These are phyloP conservation scores for Phialophora macrospora DNA, from an alignment of 2,329 filamentous ascomycete species.

Conservation along the genomic window DNA sequence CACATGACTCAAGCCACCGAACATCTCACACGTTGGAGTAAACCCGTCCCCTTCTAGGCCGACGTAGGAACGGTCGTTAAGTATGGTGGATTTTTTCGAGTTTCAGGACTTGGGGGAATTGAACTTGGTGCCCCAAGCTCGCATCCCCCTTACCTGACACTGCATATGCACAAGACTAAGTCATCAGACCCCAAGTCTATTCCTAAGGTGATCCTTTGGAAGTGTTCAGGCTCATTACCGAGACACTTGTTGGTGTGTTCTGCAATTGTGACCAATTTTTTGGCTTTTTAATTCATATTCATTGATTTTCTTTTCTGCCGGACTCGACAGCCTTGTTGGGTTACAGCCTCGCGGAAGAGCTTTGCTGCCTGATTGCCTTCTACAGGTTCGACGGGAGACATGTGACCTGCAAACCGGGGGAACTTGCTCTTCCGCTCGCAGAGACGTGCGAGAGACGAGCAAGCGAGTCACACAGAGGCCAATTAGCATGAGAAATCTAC, in stretches of 20 bases:
- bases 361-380: not conserved
- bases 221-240: not conserved
- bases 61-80: constrained; percentile 6
- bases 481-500: not conserved
- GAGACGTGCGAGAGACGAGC: too few species aligned
- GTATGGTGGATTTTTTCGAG: not conserved
- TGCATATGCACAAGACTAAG: constrained; percentile 8
- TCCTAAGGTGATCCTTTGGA: not conserved
- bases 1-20: not conserved
- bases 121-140: not conserved
- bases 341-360: not conserved
- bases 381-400: not conserved
- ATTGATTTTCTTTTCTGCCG: not conserved
- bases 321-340: not conserved
- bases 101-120: constrained; percentile 1
- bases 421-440: not conserved
- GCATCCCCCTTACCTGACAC: constrained; percentile 1
- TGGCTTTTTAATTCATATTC: not conserved
- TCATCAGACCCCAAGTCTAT: not conserved
- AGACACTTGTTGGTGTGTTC: not conserved
- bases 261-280: not conserved
- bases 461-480: not conserved
- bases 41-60: constrained; percentile 1
- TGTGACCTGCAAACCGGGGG: not conserved
- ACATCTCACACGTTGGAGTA: not conserved